Evolutionary conservation across 2,329 filamentous ascomycete species (phyloP), one percentile per base, ranked within the genome.

Genomic region (Chaetomium globosum): DNA sequence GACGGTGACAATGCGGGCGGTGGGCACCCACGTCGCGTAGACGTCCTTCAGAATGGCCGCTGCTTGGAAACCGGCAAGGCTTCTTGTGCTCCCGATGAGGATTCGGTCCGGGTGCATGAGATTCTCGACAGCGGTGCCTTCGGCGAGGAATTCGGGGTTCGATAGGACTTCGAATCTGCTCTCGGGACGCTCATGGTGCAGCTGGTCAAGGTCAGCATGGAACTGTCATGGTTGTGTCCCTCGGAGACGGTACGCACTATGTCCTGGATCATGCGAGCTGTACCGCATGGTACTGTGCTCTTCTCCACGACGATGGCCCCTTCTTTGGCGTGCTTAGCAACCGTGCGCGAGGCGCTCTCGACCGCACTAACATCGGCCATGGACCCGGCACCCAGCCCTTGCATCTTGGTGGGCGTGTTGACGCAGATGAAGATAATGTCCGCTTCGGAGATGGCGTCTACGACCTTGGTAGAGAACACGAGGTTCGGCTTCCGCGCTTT

Each of bases 71-170:
- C 85, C 85, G 1, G 77, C 69, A 2, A 78, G 73, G 1, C 81
- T 85, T 8, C 76, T 76, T 3, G 80, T 74, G 1, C 82, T 86
- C 10, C 86, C 86, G 68, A 89, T 87, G n/a, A 89, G 76, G 19
- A 89, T 81, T 8, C 87, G 81, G 66, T 87, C 84, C 0, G 86
- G 86, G 9, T 76, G 71, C 46, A 85, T 78, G 4, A 89, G 77
- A 71, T 89, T 83, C 5, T 79, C 74, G 33, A 89, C 80, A 0
- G 87, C 86, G 0, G 83, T 85, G 19, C 86, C 86, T 71, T 87
- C 86, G 9, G 86, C 83, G 6, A 89, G 77, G 70, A 88, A 89
- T 70, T 89, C 86, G 0, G 86, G 86, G 71, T 88, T 89, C 9
- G 84, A 87, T 1, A 88, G 78, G 36, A 89, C 81, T 67, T 87